Conservation (phyloP, 208 protist species). For the Leishmania turanica region DNA sequence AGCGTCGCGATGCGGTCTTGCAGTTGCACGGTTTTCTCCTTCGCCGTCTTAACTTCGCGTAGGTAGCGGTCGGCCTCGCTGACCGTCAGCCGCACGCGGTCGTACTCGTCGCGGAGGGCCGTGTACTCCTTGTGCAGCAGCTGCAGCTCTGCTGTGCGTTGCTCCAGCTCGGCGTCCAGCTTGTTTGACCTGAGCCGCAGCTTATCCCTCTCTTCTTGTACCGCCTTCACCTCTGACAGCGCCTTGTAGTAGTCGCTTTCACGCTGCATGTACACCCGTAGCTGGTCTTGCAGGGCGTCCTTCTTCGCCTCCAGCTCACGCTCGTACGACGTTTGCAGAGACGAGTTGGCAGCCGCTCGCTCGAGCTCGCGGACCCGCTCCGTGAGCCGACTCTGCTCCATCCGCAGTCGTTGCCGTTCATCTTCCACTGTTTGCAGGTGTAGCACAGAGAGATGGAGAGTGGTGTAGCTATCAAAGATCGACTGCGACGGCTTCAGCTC, state of each 20-base stretch:
- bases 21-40: constrained; percentile 42
- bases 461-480: constrained; percentile 49
- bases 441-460: constrained; percentile 39
- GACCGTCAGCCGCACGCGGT: constrained; percentile 38
- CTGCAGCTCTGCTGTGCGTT: constrained; percentile 53
- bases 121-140: constrained; percentile 70
- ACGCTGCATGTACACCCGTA: constrained; percentile 45
- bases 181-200: constrained; percentile 11
- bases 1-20: constrained; percentile 43
- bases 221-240: constrained; percentile 35
- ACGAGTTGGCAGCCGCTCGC: constrained; percentile 38
- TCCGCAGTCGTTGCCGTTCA: constrained; percentile 41
- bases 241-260: constrained; percentile 66
- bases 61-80: constrained; percentile 43
- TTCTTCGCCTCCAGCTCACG: constrained; percentile 50
- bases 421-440: constrained; percentile 37
- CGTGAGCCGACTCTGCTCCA: constrained; percentile 34
- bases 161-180: constrained; percentile 34
- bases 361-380: constrained; percentile 60
- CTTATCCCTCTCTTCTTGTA: constrained; percentile 27
- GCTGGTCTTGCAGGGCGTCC: constrained; percentile 43
- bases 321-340: constrained; percentile 46
- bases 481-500: constrained; percentile 53
- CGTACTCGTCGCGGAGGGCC: constrained; percentile 61
- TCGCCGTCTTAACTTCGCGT: constrained; percentile 39